phyloP scores from a whole-genome alignment of 192 early-diverging fungal genomes.

The Irineochytrium annulatum region DNA sequence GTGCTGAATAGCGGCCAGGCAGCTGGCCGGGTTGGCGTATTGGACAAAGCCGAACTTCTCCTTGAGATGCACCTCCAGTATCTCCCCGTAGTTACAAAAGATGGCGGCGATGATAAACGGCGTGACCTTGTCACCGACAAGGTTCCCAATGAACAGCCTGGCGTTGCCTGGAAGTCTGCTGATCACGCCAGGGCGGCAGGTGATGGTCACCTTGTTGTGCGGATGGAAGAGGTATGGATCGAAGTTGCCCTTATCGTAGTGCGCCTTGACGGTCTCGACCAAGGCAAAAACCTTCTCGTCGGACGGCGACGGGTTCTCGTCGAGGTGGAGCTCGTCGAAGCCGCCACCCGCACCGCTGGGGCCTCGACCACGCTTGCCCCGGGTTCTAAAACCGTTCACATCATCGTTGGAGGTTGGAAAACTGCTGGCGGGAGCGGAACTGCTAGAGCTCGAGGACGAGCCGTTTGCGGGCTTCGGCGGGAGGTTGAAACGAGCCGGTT shows the following conservation, averaged over 20 bases:
- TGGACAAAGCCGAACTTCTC: constrained; percentile 47
- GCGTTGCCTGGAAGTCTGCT: constrained; percentile 28
- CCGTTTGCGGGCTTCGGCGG: no score
- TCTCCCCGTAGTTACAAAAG: constrained; percentile 51
- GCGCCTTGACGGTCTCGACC: no score
- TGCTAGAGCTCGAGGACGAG: no score
- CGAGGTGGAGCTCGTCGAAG: no score
- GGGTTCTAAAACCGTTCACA: no score
- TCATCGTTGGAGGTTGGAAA: no score
- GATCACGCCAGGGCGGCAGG: constrained; percentile 18
- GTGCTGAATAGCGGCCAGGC: constrained; percentile 29
- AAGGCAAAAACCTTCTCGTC: no score
- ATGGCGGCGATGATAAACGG: constrained; percentile 40
- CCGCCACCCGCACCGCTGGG: no score
- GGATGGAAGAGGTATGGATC: constrained; percentile 34
- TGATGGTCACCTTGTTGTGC: constrained; percentile 27
- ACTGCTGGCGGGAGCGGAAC: no score
- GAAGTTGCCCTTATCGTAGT: neutral
- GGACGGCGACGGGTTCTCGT: no score
- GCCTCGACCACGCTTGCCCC: no score
- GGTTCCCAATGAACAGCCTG: constrained; percentile 50
- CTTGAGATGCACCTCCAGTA: constrained; percentile 46
- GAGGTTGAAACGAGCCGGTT: no score
- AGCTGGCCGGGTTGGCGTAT: constrained; percentile 38
- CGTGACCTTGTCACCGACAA: constrained; percentile 37